A percentile compares a stretch with the other conserved stretches of the same genome.
phyloP scores from a whole-genome alignment of 805 yeast genomes.

The Candida ipomoeae region DNA sequence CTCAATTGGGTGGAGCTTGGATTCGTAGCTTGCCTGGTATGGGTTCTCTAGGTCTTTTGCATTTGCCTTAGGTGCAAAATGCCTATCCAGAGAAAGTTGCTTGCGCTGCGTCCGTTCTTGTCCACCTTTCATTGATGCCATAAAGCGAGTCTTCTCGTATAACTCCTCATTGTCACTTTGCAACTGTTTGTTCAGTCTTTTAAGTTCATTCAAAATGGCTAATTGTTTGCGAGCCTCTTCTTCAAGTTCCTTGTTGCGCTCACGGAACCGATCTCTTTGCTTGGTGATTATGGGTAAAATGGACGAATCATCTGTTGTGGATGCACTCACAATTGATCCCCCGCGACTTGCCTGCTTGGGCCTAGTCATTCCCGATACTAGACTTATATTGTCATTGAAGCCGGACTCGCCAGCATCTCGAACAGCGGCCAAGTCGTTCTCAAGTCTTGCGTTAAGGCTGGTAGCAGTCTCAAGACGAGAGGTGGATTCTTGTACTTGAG shows the following conservation, averaged over 20 bases:
- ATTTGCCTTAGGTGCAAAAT: constrained; percentile 28
- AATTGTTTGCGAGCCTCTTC: constrained; percentile 65
- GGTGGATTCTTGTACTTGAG: constrained; percentile 28
- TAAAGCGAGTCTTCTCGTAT: constrained; percentile 70
- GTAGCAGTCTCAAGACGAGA: constrained; percentile 41
- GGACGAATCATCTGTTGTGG: constrained; percentile 36
- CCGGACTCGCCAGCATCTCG: constrained; percentile 39
- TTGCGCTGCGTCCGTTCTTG: constrained; percentile 9
- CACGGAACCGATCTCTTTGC: constrained; percentile 90
- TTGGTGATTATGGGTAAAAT: constrained; percentile 85
- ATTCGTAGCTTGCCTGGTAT: constrained; percentile 65
- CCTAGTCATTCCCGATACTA: constrained; percentile 55
- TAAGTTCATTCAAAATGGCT: constrained; percentile 52
- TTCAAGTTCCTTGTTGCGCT: constrained; percentile 79
- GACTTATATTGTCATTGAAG: constrained; percentile 58
- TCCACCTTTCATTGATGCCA: constrained; percentile 47
- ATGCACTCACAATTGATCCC: constrained; percentile 37
- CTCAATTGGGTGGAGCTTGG: constrained; percentile 77
- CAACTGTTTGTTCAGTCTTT: constrained; percentile 58
- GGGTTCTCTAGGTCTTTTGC: constrained; percentile 48
- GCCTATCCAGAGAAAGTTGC: constrained; percentile 9
- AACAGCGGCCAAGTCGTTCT: constrained; percentile 63
- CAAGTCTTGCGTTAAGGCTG: constrained; percentile 57
- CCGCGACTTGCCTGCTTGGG: constrained; percentile 18
- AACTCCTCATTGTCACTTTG: constrained; percentile 73